These are phyloP conservation scores for Bryum argenteum DNA, from an alignment of 225 moss, liverwort and hornwort species.

Conservation along the genomic window DNA sequence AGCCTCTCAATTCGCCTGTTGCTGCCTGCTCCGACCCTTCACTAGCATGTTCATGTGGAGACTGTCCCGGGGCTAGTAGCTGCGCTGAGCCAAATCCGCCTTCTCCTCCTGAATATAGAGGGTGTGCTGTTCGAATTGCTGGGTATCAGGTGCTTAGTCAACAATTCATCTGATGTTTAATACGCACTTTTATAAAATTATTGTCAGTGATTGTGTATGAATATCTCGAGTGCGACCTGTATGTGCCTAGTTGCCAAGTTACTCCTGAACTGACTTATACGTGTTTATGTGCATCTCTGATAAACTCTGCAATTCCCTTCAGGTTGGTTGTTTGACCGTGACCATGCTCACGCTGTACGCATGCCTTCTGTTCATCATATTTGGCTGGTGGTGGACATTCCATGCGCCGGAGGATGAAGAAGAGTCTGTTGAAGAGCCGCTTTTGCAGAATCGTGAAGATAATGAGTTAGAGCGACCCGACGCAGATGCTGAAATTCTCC, in stretches of 20 bases:
- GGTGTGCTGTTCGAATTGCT: slow-evolving; percentile 73
- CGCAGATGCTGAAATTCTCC: slow-evolving; percentile 65
- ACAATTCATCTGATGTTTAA: slow-evolving; percentile 1
- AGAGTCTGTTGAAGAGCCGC: slow-evolving; percentile 57
- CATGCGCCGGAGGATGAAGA: slow-evolving; percentile 47
- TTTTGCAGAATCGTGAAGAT: slow-evolving; percentile 53
- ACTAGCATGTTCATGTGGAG: slow-evolving; percentile 95
- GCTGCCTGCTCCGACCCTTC: slow-evolving; percentile 87
- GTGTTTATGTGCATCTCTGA: slow-evolving; percentile 9
- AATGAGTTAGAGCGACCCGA: slow-evolving; percentile 61
- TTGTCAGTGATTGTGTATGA: slow-evolving; percentile 14
- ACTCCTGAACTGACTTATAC: slow-evolving; percentile 14
- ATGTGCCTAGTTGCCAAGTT: neutral
- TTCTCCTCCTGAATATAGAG: slow-evolving; percentile 56
- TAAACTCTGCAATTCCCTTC: slow-evolving; percentile 34
- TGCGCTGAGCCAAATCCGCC: slow-evolving; percentile 80
- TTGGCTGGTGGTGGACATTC: slow-evolving; percentile 72
- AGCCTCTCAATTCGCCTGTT: slow-evolving; percentile 65
- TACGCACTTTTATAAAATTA: neutral
- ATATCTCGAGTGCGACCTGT: slow-evolving; percentile 5
- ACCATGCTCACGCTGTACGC: slow-evolving; percentile 70
- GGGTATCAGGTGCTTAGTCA: slow-evolving; percentile 52
- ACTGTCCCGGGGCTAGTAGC: slow-evolving; percentile 79
- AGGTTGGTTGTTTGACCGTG: slow-evolving; percentile 79
- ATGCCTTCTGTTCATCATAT: slow-evolving; percentile 69